Conservation (phyloP, 83 land plant genomes). For the Thuja plicata region DNA sequence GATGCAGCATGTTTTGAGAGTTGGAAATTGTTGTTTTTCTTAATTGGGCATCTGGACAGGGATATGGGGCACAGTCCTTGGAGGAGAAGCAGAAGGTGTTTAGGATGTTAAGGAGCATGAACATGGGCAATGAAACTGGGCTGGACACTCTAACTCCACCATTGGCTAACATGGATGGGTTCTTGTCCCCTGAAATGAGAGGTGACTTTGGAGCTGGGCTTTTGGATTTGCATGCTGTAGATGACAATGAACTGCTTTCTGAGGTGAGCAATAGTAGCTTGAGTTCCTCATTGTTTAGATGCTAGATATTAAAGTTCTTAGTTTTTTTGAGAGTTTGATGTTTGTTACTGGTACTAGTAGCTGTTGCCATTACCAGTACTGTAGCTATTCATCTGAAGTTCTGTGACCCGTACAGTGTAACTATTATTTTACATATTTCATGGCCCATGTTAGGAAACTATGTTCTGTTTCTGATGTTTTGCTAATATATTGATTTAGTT, state of each 20-base stretch:
- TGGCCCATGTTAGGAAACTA: background rate
- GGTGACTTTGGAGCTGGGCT: constrained; percentile 56
- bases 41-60: constrained; percentile 3
- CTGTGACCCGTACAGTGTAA: background rate
- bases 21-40: background rate
- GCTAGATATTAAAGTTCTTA: background rate
- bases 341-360: background rate
- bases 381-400: background rate
- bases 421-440: background rate
- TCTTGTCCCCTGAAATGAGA: constrained; percentile 49
- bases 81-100: constrained; percentile 25
- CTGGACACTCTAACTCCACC: constrained; percentile 13
- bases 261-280: constrained; percentile 28
- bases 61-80: constrained; percentile 18
- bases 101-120: constrained; percentile 14
- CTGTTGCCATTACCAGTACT: no score
- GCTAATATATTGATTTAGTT: background rate
- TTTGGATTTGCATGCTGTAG: constrained; percentile 54
- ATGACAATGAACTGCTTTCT: constrained; percentile 49
- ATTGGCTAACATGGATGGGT: constrained; percentile 27
- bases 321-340: background rate
- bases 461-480: background rate
- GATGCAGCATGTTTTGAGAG: background rate
- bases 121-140: constrained; percentile 9
- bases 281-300: background rate